phyloP scores from a whole-genome alignment of 148 eudicot species.

The Rhododendron simsii region DNA sequence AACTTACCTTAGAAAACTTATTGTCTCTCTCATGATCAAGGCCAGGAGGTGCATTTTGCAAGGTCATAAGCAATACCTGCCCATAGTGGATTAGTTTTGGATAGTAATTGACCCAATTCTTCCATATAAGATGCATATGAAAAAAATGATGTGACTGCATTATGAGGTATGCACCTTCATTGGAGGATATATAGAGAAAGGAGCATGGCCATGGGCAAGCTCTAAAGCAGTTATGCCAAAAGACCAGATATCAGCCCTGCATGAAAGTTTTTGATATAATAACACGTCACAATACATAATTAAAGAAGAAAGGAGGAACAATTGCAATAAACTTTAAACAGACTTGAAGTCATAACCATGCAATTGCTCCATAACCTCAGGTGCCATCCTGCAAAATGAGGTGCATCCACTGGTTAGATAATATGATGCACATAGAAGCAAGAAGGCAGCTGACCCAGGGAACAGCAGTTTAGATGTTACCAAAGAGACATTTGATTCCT shows the following conservation, averaged over 20 bases:
- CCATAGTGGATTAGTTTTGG: slow-evolving; percentile 1
- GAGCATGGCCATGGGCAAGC: too few relatives aligned
- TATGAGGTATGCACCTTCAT: slow-evolving; percentile 46
- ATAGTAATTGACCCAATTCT: too few relatives aligned
- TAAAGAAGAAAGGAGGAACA: neutral
- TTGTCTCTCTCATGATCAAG: slow-evolving; percentile 82
- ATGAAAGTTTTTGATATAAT: neutral
- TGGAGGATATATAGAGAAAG: slow-evolving; percentile 39
- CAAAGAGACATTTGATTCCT: neutral
- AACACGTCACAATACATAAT: neutral
- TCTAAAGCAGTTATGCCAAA: too few relatives aligned
- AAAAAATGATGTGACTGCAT: neutral
- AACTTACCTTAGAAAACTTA: slow-evolving; percentile 78
- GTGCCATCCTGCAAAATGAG: slow-evolving; percentile 78
- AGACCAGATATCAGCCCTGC: slow-evolving; percentile 33
- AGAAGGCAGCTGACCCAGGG: neutral
- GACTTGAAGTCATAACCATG: slow-evolving; percentile 93
- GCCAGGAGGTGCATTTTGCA: slow-evolving; percentile 96
- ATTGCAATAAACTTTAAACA: slow-evolving; percentile 17
- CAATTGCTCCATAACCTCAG: slow-evolving; percentile 89
- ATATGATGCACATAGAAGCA: neutral
- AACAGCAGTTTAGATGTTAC: too few relatives aligned
- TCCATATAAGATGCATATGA: neutral
- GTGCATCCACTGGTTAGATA: neutral
- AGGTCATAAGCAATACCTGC: slow-evolving; percentile 86